Base-by-base conservation (phyloP, 2,329 filamentous ascomycete genomes). In the Pseudocercospora eumusae region DNA sequence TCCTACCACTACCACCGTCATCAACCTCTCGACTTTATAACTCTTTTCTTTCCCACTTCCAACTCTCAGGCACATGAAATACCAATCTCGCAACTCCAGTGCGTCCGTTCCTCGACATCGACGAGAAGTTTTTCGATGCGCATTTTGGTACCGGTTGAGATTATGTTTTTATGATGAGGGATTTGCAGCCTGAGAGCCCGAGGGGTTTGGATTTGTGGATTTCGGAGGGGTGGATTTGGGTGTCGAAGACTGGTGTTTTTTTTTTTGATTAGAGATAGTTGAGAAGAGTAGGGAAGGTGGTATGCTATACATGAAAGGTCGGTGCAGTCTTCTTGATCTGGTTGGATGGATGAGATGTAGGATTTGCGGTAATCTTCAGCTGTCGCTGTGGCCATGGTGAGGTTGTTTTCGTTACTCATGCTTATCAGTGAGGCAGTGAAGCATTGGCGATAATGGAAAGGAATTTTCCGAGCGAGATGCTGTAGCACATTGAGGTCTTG, bases 121-220 rank as follows among this genome's bases (percentile, higher is more conserved):
- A 45, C 25, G 4, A 62, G 31, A 6, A 62, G 25, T 36, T 59
- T 62, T 27, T 59, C 56, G 25, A 62, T 40, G 1, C 18, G 31
- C 9, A 62, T 59, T 7, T 0, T 27, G 11, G 60, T 62, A 4
- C 54, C 31, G 10, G 60, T 36, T 4, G 13, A 9, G 31, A 55
- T 27, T 40, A 62, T 62, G 47, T 62, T 62, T 3, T 18, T n/a
- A 5, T 18, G 31, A 62, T 62, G 10, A 62, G 49, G n/a, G 31
- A 33, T 52, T 49, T 56, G 33, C 59, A 62, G 21, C 45, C 56
- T 11, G 31, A 5, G 0, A 59, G n/a, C 18, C 56, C 60, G 10
- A 62, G 49, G 10, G 15, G 50, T 28, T 11, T 42, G 18, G 50
- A 59, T 15, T 62, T 62, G 42, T 62, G 60, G 53, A 62, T 45